phyloP scores from a whole-genome alignment of 1,284 basidiomycete species.

The Leccinum solheimii region DNA sequence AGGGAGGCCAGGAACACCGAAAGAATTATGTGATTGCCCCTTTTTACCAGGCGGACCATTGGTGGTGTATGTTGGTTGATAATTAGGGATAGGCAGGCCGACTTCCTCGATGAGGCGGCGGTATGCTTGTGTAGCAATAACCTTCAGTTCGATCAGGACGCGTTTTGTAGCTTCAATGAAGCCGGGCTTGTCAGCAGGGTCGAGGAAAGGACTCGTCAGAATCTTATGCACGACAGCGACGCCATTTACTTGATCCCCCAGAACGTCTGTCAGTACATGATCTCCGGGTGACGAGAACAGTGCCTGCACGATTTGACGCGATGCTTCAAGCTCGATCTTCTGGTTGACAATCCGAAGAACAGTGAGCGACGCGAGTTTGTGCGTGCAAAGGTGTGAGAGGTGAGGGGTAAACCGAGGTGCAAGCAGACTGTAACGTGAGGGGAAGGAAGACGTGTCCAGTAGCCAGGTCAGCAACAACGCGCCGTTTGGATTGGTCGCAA shows the following conservation, averaged over 20 bases:
- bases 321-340: slow-evolving; percentile 84
- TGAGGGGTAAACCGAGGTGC: slow-evolving; percentile 96
- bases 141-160: slow-evolving; percentile 85
- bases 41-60: slow-evolving; percentile 70
- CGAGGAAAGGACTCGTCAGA: slow-evolving; percentile 81
- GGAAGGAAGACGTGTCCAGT: slow-evolving; percentile 90
- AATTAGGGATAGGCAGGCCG: slow-evolving; percentile 84
- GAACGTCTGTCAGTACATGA: slow-evolving; percentile 88
- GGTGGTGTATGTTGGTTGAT: slow-evolving; percentile 73
- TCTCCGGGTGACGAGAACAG: slow-evolving; percentile 85
- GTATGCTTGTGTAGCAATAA: slow-evolving; percentile 90
- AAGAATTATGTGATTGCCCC: slow-evolving; percentile 54
- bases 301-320: slow-evolving; percentile 78
- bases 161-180: slow-evolving; percentile 87
- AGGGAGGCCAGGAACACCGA: slow-evolving; percentile 69
- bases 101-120: slow-evolving; percentile 92
- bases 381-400: slow-evolving; percentile 93
- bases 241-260: slow-evolving; percentile 95
- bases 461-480: slow-evolving; percentile 96
- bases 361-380: slow-evolving; percentile 94
- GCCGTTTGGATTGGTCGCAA: slow-evolving; percentile 97
- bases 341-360: slow-evolving; percentile 93
- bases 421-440: slow-evolving; percentile 88
- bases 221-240: slow-evolving; percentile 94
- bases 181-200: slow-evolving; percentile 63